Evolutionary conservation across 2,329 filamentous ascomycete genomes (phyloP), one percentile per base, ranked within the genome.

Genomic region (Fusarium piperis): DNA sequence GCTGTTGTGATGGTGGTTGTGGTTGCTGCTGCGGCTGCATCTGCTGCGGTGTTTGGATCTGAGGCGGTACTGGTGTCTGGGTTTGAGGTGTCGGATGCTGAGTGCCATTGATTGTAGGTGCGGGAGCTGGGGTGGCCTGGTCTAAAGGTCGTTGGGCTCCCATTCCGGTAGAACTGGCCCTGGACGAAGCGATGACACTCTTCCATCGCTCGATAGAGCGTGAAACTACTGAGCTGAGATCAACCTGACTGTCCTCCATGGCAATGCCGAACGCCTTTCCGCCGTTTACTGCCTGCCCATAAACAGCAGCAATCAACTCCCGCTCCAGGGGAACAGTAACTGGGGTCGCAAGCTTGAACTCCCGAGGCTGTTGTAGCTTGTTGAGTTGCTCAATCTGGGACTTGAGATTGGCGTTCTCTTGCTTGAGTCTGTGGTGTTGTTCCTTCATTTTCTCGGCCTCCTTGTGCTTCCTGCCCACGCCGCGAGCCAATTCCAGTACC

Each of bases 161-260:
- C 80, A 90, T 83, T 18, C 87, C 86, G 16, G 70, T 71, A n/a
- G 75, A 74, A 4, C 80, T 78, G 6, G 80, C 81, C 41, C 88
- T 83, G 3, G 85, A 82, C 7, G 87, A 85, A n/a, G 84, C 81
- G 13, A 91, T 86, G 16, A 91, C 88, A 6, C 81, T 83, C 79
- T 90, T 91, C 90, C 90, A 92, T 32, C 88, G 83, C 46, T 88
- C 85, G 64, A 92, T 90, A 3, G 86, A 85, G n/a, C 83, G 81
- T 8, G 86, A 80, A 7, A 90, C 84, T 38, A 89, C 76, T 0
- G 84, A 84, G 65, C 83, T 82, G 1, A 91, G 77, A 67, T 90
- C 88, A 6, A 85, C 70, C 58, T 88, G 84, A 1, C 84, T 82
- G 73, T 90, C 88, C 35, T 87, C 83, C 2, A 87, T 59, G 41